Evolutionary conservation across 768 basidiomycete genomes (phyloP).

Genomic region (Grammothele lineata): DNA sequence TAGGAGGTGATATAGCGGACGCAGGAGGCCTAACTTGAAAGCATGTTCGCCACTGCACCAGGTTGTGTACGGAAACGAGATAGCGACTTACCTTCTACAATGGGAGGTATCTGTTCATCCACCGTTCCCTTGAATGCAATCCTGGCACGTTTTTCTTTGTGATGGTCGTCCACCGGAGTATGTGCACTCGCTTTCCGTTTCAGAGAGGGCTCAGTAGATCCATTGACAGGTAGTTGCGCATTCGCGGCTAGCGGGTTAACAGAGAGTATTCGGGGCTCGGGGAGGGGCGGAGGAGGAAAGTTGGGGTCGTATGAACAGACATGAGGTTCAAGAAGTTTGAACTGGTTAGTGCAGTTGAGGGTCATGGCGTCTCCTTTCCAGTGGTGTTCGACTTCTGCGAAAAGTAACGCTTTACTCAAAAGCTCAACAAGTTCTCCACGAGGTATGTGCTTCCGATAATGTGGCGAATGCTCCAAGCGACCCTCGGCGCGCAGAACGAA

Average conservation of each 20-base stretch:
- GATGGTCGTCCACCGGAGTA: slow-evolving; percentile 27
- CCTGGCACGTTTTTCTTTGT: slow-evolving; percentile 61
- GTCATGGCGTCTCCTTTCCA: slow-evolving; percentile 64
- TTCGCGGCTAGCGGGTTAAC: slow-evolving; percentile 2
- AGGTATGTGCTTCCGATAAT: slow-evolving; percentile 68
- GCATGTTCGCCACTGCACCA: no score
- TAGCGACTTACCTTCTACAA: slow-evolving; percentile 14
- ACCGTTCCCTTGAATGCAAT: slow-evolving; percentile 1
- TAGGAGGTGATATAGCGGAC: neutral
- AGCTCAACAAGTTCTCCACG: slow-evolving; percentile 81
- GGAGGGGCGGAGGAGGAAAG: slow-evolving; percentile 1
- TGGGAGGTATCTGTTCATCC: neutral
- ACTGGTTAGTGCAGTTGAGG: slow-evolving; percentile 61
- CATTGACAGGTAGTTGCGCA: neutral
- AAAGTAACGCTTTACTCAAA: slow-evolving; percentile 74
- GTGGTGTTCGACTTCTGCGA: slow-evolving; percentile 79
- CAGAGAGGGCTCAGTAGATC: neutral
- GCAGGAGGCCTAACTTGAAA: slow-evolving; percentile 3
- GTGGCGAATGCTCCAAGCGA: slow-evolving; percentile 63
- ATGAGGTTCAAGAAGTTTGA: slow-evolving; percentile 74
- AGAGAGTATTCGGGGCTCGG: neutral
- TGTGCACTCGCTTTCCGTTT: slow-evolving; percentile 23
- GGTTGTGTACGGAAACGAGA: slow-evolving; percentile 6
- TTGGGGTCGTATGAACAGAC: slow-evolving; percentile 53
- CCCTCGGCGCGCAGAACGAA: slow-evolving; percentile 77